Percentiles rank a stretch among this genome's conserved stretches.
Conservation (phyloP, 192 early-diverging fungal species). For the Mortierella antarctica region DNA sequence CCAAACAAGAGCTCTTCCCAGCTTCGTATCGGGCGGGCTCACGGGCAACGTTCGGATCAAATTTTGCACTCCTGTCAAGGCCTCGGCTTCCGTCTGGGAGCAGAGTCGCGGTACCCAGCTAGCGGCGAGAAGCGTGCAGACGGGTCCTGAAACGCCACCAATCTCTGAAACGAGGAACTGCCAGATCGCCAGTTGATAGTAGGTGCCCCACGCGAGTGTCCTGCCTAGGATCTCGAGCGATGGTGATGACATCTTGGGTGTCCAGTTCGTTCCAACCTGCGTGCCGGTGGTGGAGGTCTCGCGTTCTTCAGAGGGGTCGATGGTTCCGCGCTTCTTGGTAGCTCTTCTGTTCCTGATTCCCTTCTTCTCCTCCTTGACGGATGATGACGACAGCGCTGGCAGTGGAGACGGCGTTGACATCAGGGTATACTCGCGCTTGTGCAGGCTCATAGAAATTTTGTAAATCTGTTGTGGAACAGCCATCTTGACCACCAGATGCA, state of each 20-base stretch:
- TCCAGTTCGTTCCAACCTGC: constrained; percentile 6
- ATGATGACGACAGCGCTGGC: neutral
- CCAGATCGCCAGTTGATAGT: constrained; percentile 70
- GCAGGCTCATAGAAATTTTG: constrained; percentile 36
- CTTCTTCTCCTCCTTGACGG: neutral
- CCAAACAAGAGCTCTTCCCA: constrained; percentile 19
- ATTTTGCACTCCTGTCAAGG: constrained; percentile 57
- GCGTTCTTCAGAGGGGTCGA: neutral
- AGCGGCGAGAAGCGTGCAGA: constrained; percentile 13
- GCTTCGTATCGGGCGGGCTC: constrained; percentile 17
- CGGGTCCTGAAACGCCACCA: constrained; percentile 25
- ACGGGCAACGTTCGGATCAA: constrained; percentile 49
- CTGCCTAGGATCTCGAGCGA: constrained; percentile 18
- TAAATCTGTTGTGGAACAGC: constrained; percentile 66
- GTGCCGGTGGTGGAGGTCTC: neutral
- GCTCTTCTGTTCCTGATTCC: neutral
- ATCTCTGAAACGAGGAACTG: constrained; percentile 61
- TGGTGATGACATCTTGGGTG: constrained; percentile 7
- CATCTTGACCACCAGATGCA: constrained; percentile 51
- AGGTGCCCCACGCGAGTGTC: constrained; percentile 60
- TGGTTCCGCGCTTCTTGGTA: constrained; percentile 10
- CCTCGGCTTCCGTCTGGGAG: constrained; percentile 51
- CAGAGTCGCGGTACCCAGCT: constrained; percentile 22
- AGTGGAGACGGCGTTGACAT: constrained; percentile 9
- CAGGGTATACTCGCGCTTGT: constrained; percentile 15